A percentile compares a stretch with the other conserved stretches of the same genome.
Evolutionary conservation across 1,284 basidiomycete genomes (phyloP).

Genomic region (Trametes polyzona): DNA sequence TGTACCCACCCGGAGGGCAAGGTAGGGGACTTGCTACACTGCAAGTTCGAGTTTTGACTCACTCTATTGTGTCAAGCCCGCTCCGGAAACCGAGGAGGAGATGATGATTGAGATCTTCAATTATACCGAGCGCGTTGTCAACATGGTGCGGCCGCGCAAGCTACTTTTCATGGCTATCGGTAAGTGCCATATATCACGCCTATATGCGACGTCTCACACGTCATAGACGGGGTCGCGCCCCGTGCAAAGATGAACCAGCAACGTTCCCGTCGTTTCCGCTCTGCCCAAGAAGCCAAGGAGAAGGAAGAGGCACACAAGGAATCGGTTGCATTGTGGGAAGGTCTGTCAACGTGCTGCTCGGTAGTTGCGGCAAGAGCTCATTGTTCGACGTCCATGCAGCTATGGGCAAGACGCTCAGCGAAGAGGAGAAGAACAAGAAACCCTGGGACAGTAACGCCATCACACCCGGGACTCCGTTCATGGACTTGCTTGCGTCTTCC

Average conservation of each 20-base stretch:
- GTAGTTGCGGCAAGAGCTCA: not conserved
- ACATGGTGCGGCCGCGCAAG: conserved; percentile 95
- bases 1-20: conserved; percentile 99
- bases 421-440: conserved; percentile 85
- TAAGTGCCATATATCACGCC: conserved; percentile 37
- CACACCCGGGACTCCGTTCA: conserved; percentile 98
- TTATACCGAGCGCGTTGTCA: conserved; percentile 97
- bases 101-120: conserved; percentile 99
- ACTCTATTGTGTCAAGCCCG: conserved; percentile 54
- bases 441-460: conserved; percentile 99
- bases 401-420: conserved; percentile 89
- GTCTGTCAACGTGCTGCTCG: conserved; percentile 42
- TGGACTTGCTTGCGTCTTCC: conserved; percentile 89
- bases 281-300: conserved; percentile 93
- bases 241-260: conserved; percentile 99
- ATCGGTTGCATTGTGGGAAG: conserved; percentile 85
- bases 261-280: conserved; percentile 92
- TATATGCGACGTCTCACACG: not conserved
- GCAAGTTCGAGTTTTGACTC: not conserved
- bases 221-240: conserved; percentile 91
- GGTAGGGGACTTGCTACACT: conserved; percentile 47
- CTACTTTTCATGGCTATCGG: conserved; percentile 98
- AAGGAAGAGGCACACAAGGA: conserved; percentile 88
- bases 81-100: conserved; percentile 97
- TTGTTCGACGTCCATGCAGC: conserved; percentile 45